phyloP scores from a whole-genome alignment of 2,329 filamentous ascomycete species.

The Colletotrichum horii region DNA sequence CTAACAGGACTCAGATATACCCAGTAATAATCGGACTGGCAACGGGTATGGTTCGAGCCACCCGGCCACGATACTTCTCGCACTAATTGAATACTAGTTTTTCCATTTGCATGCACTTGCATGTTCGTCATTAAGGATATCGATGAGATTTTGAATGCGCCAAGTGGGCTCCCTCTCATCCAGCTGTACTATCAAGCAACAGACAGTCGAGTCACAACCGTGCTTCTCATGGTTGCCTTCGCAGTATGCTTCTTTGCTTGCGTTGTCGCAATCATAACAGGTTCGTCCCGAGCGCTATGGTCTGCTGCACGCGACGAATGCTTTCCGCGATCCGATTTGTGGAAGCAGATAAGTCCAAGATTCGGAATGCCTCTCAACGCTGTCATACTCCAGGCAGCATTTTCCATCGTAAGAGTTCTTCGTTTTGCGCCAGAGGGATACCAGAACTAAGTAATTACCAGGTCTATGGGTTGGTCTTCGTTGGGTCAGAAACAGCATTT shows the following conservation, averaged over 20 bases:
- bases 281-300: background rate
- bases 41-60: background rate
- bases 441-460: background rate
- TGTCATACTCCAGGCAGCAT: background rate
- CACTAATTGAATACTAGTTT: background rate
- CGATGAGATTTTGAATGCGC: background rate
- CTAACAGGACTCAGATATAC: background rate
- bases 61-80: background rate
- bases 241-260: background rate
- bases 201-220: background rate
- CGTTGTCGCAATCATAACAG: background rate
- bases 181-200: background rate
- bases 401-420: background rate
- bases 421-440: background rate
- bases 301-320: background rate
- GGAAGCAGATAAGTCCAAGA: constrained; percentile 22
- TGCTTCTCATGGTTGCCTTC: background rate
- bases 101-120: background rate
- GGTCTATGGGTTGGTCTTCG: constrained; percentile 32
- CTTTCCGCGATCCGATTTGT: constrained; percentile 28
- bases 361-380: constrained; percentile 33
- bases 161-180: background rate
- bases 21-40: background rate
- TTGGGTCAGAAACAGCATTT: constrained; percentile 33
- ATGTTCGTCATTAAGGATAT: background rate